These are phyloP conservation scores for Colletotrichum sidae DNA, from an alignment of 2,329 filamentous ascomycete species.

Conservation along the genomic window DNA sequence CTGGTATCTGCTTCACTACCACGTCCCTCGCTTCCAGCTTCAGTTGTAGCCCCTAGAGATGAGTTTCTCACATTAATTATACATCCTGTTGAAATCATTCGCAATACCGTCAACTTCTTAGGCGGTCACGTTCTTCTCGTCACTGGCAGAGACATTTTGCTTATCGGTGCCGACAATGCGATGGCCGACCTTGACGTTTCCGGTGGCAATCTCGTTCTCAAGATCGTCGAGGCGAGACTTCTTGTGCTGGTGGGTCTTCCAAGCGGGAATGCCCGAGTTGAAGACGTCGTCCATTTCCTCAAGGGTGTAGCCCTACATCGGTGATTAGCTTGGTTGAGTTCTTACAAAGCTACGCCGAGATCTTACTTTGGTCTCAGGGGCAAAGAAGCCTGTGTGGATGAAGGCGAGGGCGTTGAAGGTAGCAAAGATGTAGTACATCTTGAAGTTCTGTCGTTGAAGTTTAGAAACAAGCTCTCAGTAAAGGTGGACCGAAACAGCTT, in stretches of 20 bases:
- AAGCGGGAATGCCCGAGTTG: constrained; percentile 67
- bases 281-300: constrained; percentile 85
- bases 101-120: not conserved
- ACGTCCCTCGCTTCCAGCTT: too few species aligned
- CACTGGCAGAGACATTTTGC: not conserved
- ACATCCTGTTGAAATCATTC: not conserved
- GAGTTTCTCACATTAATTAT: too few species aligned
- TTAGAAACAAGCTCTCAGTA: constrained; percentile 9
- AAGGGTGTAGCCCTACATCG: constrained; percentile 69
- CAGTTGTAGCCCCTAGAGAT: too few species aligned
- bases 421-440: constrained; percentile 81
- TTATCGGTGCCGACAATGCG: not conserved
- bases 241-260: constrained; percentile 59
- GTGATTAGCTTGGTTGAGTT: not conserved
- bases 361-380: constrained; percentile 69
- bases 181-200: constrained; percentile 52
- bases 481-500: not conserved
- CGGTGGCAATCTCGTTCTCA: constrained; percentile 60
- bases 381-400: constrained; percentile 73
- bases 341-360: not conserved
- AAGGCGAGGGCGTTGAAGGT: constrained; percentile 77
- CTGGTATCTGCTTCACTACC: too few species aligned
- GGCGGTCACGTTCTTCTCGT: constrained; percentile 37
- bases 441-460: constrained; percentile 57
- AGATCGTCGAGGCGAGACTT: constrained; percentile 59